Conservation (phyloP, 805 yeast species). For the Wickerhamiella nectarea region DNA sequence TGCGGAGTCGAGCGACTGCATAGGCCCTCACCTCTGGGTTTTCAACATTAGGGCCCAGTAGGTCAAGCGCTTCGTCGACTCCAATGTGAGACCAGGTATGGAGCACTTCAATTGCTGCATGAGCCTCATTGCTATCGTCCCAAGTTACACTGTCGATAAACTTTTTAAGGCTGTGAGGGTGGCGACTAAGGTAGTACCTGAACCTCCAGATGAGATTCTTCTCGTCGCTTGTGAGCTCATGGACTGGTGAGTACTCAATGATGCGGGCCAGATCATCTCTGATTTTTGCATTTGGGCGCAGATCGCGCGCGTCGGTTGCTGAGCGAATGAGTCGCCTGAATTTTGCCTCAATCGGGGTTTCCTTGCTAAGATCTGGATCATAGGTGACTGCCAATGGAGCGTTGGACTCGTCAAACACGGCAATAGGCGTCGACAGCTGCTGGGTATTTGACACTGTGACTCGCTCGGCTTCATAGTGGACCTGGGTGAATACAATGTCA, state of each 20-base stretch:
- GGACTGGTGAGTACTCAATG: slow-evolving; percentile 68
- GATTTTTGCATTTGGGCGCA: slow-evolving; percentile 75
- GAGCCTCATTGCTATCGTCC: slow-evolving; percentile 69
- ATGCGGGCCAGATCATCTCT: slow-evolving; percentile 61
- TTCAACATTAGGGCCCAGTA: slow-evolving; percentile 64
- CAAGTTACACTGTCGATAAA: slow-evolving; percentile 79
- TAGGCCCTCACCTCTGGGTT: slow-evolving; percentile 64
- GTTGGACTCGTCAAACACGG: slow-evolving; percentile 14
- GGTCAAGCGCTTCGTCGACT: slow-evolving; percentile 73
- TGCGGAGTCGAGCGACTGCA: slow-evolving; percentile 72
- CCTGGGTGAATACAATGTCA: slow-evolving; percentile 59
- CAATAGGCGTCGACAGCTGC: slow-evolving; percentile 19
- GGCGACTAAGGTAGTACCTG: slow-evolving; percentile 63
- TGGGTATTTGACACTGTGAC: slow-evolving; percentile 18
- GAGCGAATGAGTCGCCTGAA: slow-evolving; percentile 74
- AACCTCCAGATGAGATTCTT: slow-evolving; percentile 84
- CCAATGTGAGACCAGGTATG: slow-evolving; percentile 63
- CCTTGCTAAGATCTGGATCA: slow-evolving; percentile 55
- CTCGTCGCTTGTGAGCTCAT: slow-evolving; percentile 66
- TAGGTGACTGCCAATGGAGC: slow-evolving; percentile 28
- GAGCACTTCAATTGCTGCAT: slow-evolving; percentile 61
- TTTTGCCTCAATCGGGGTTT: slow-evolving; percentile 80
- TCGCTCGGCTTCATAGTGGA: slow-evolving; percentile 28
- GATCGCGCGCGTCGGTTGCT: slow-evolving; percentile 56
- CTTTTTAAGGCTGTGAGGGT: slow-evolving; percentile 58